A percentile compares a stretch with the other conserved stretches of the same genome.
Conservation (phyloP, 2,329 filamentous ascomycete genomes). For the Xylariales sp. region DNA sequence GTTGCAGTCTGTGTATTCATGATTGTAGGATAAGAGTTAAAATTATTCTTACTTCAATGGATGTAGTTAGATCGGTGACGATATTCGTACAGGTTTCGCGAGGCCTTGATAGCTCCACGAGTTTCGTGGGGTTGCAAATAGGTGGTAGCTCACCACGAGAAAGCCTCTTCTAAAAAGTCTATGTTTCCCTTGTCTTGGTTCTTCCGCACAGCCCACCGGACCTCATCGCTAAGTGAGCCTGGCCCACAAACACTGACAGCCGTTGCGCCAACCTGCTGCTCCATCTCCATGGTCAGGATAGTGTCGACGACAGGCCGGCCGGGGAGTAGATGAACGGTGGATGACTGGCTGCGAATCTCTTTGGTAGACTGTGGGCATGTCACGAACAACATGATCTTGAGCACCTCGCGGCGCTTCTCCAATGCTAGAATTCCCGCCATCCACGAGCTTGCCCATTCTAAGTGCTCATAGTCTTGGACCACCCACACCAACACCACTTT, state of each 20-base stretch:
- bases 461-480: conserved; percentile 73
- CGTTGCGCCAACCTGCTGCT: conserved; percentile 69
- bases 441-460: conserved; percentile 81
- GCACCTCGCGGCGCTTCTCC: conserved; percentile 67
- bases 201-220: conserved; percentile 61
- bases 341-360: conserved; percentile 74
- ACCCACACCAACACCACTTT: conserved; percentile 75
- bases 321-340: conserved; percentile 81
- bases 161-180: conserved; percentile 77
- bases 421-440: conserved; percentile 77
- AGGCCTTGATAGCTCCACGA: too few relatives aligned
- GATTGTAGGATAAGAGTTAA: too few relatives aligned
- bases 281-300: conserved; percentile 68
- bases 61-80: too few relatives aligned
- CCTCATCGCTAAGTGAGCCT: conserved; percentile 70
- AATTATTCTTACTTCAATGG: too few relatives aligned
- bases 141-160: conserved; percentile 60
- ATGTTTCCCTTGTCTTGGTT: conserved; percentile 63
- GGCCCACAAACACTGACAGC: conserved; percentile 72
- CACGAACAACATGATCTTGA: conserved; percentile 76
- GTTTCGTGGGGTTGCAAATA: too few relatives aligned
- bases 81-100: too few relatives aligned
- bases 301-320: conserved; percentile 74
- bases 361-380: conserved; percentile 70
- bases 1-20: too few relatives aligned